These are phyloP conservation scores for Globisporangium radiosum DNA, from an alignment of 352 stramenopile species.

Conservation along the genomic window DNA sequence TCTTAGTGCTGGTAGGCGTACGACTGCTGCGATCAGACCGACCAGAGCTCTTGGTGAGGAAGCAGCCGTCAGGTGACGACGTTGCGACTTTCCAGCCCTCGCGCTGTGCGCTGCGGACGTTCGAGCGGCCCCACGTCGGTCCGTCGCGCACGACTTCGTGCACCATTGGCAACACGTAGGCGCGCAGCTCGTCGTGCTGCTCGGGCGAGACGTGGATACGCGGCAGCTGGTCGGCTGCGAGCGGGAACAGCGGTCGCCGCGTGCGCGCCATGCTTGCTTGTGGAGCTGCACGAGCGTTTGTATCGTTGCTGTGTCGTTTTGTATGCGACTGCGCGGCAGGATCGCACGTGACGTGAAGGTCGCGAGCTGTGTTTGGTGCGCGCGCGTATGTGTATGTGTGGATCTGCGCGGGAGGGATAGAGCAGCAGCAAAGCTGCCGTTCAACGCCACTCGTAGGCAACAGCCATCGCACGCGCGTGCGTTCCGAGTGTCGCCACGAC, in stretches of 20 bases:
- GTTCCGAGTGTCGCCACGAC: no score
- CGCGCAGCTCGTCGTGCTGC: conserved; percentile 60
- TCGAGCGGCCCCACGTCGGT: conserved; percentile 55
- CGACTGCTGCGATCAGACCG: conserved; percentile 3
- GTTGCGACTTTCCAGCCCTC: conserved; percentile 52
- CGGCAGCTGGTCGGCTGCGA: conserved; percentile 43
- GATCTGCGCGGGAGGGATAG: no score
- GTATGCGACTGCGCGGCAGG: background rate
- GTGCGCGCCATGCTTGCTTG: background rate
- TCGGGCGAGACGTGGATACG: conserved; percentile 34
- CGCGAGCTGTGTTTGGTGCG: no score
- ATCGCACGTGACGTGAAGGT: no score
- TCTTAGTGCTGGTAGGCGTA: background rate
- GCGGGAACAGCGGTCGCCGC: conserved; percentile 28
- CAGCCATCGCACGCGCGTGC: no score
- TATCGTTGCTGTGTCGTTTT: background rate
- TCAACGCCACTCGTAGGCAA: no score
- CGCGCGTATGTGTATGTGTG: no score
- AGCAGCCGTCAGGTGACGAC: conserved; percentile 34
- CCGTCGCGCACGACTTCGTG: conserved; percentile 48
- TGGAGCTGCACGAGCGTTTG: background rate
- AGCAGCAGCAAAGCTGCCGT: no score
- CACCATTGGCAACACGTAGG: conserved; percentile 45
- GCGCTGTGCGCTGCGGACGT: conserved; percentile 34
- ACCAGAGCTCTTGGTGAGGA: conserved; percentile 40